phyloP scores from a whole-genome alignment of 2,329 filamentous ascomycete species.

The Hypoxylon sp. region DNA sequence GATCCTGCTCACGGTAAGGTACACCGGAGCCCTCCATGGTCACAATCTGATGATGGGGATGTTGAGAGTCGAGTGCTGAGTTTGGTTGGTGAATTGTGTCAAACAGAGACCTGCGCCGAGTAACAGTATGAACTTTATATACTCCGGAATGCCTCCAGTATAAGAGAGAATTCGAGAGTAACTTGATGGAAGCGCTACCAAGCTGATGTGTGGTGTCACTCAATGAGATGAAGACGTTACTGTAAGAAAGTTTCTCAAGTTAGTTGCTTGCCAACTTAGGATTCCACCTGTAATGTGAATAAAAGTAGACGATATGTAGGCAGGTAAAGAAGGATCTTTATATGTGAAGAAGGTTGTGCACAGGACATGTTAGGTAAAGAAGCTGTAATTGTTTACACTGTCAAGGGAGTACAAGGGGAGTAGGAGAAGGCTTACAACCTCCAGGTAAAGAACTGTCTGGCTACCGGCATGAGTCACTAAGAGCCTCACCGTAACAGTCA shows the following conservation, averaged over 20 bases:
- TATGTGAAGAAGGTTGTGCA: neutral
- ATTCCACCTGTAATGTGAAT: slow-evolving; percentile 7
- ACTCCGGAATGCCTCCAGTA: neutral
- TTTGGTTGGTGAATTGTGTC: slow-evolving; percentile 2
- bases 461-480: slow-evolving; percentile 48
- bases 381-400: neutral
- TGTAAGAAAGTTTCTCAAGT: slow-evolving; percentile 4
- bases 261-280: neutral
- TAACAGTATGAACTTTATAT: neutral
- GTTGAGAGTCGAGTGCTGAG: slow-evolving; percentile 4
- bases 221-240: slow-evolving; percentile 1
- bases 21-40: slow-evolving; percentile 59
- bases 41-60: slow-evolving; percentile 18
- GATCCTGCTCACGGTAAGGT: slow-evolving; percentile 79
- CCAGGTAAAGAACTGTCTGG: slow-evolving; percentile 4
- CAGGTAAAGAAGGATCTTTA: neutral
- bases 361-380: neutral
- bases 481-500: slow-evolving; percentile 1
- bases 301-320: neutral
- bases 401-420: neutral
- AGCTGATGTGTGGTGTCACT: slow-evolving; percentile 1
- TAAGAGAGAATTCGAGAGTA: slow-evolving; percentile 5
- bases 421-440: slow-evolving; percentile 1
- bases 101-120: slow-evolving; percentile 5
- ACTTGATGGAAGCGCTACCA: neutral